Percentiles rank a stretch among this genome's conserved stretches.
These are phyloP conservation scores for Termitomyces sp. DNA, from an alignment of 768 basidiomycete genomes.

Conservation along the genomic window DNA sequence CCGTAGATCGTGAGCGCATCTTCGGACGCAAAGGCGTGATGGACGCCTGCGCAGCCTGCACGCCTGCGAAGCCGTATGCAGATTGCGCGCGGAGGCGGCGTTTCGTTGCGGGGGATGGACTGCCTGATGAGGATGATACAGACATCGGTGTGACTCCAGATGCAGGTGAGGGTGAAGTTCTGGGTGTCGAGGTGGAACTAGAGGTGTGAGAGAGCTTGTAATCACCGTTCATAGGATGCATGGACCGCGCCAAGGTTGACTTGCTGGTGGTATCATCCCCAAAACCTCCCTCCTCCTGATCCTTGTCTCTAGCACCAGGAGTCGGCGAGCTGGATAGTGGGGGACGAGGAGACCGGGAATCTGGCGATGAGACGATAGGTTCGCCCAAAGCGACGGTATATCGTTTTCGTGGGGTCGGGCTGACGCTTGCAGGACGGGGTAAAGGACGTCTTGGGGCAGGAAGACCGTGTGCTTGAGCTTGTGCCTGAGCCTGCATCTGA, in stretches of 20 bases:
- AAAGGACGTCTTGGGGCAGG: constrained; percentile 35
- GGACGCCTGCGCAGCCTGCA: constrained; percentile 18
- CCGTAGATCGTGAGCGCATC: constrained; percentile 35
- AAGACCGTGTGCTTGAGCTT: constrained; percentile 21
- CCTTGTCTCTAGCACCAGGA: constrained; percentile 22
- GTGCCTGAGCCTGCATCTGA: neutral
- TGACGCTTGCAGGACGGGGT: constrained; percentile 49
- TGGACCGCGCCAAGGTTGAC: constrained; percentile 28
- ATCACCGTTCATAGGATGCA: constrained; percentile 14
- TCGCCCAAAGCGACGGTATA: constrained; percentile 84
- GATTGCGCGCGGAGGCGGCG: constrained; percentile 51
- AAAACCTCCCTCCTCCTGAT: constrained; percentile 35
- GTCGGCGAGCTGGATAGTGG: constrained; percentile 28
- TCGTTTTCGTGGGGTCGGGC: constrained; percentile 74
- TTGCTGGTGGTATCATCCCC: constrained; percentile 63
- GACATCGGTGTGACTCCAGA: neutral
- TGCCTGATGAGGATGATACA: constrained; percentile 9
- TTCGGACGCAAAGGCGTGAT: constrained; percentile 30
- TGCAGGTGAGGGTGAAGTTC: neutral
- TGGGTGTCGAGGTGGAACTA: neutral
- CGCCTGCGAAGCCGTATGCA: constrained; percentile 42
- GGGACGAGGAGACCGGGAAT: constrained; percentile 14
- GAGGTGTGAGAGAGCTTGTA: constrained; percentile 14
- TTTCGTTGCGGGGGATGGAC: constrained; percentile 23
- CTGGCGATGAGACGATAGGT: constrained; percentile 47